phyloP scores from a whole-genome alignment of 371 early-diverging fungal genomes.

The Haplosporangium sp. region DNA sequence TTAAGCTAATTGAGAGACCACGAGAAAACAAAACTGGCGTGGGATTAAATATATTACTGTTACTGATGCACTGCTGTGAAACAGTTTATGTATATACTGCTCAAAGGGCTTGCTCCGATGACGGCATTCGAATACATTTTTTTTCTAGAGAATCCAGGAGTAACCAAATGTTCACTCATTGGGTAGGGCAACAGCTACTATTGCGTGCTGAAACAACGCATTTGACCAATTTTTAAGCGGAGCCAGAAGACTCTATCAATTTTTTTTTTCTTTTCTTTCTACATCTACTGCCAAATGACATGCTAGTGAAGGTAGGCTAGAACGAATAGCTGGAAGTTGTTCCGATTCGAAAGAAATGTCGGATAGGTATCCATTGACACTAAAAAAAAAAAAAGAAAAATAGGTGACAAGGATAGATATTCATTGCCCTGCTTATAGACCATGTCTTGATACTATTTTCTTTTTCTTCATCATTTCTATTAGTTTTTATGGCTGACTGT shows the following conservation, averaged over 20 bases:
- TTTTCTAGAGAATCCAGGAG: not conserved
- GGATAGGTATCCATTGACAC: not conserved
- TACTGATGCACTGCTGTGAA: not conserved
- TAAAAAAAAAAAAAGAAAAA: not conserved
- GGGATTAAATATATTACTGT: too few species aligned
- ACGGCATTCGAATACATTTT: not conserved
- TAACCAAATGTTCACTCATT: not conserved
- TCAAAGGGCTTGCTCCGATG: not conserved
- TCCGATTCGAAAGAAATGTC: constrained; percentile 13
- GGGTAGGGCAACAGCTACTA: not conserved
- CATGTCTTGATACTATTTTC: not conserved
- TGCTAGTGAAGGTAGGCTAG: not conserved
- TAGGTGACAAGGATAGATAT: not conserved
- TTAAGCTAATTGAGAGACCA: not conserved
- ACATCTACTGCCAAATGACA: not conserved
- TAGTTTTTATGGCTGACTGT: not conserved
- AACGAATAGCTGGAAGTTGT: constrained; percentile 1
- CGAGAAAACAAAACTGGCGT: not conserved
- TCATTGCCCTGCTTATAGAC: not conserved
- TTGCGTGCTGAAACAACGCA: constrained; percentile 12
- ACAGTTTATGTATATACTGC: not conserved
- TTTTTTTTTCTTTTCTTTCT: not conserved
- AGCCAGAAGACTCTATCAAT: not conserved
- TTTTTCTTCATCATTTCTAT: not conserved
- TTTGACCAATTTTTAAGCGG: constrained; percentile 1